phyloP scores from a whole-genome alignment of 768 basidiomycete species.

The Tylopilus cervinicoccineus region DNA sequence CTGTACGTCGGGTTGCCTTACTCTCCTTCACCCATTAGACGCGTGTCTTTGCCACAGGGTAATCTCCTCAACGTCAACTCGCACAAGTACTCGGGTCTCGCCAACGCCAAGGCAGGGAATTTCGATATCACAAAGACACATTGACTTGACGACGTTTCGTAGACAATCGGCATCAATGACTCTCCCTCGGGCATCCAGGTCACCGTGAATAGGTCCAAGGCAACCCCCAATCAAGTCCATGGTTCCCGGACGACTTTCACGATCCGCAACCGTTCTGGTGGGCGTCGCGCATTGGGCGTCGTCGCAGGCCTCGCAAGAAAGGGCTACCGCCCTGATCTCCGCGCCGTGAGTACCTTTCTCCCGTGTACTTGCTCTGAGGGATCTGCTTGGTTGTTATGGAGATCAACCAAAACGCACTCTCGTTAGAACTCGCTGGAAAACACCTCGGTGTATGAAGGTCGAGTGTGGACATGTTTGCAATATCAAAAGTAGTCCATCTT shows the following conservation, averaged over 20 bases:
- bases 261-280: constrained; percentile 66
- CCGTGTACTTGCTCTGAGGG: background rate
- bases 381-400: background rate
- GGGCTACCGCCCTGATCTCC: constrained; percentile 76
- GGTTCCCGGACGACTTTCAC: constrained; percentile 44
- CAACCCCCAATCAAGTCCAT: constrained; percentile 47
- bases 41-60: constrained; percentile 44
- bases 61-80: constrained; percentile 87
- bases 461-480: constrained; percentile 96
- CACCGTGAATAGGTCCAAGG: constrained; percentile 61
- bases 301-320: constrained; percentile 55
- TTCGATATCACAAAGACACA: background rate
- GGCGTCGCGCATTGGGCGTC: constrained; percentile 67
- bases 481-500: constrained; percentile 36
- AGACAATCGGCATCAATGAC: constrained; percentile 67
- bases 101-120: constrained; percentile 68
- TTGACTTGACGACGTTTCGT: constrained; percentile 1
- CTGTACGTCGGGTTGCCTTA: constrained; percentile 43
- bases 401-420: constrained; percentile 54
- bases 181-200: constrained; percentile 55
- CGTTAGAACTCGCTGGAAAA: constrained; percentile 90
- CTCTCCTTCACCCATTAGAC: constrained; percentile 4
- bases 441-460: constrained; percentile 68
- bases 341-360: constrained; percentile 52
- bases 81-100: constrained; percentile 87